Base-by-base conservation (phyloP, 2,329 filamentous ascomycete species). In the Botryotinia calthae region DNA sequence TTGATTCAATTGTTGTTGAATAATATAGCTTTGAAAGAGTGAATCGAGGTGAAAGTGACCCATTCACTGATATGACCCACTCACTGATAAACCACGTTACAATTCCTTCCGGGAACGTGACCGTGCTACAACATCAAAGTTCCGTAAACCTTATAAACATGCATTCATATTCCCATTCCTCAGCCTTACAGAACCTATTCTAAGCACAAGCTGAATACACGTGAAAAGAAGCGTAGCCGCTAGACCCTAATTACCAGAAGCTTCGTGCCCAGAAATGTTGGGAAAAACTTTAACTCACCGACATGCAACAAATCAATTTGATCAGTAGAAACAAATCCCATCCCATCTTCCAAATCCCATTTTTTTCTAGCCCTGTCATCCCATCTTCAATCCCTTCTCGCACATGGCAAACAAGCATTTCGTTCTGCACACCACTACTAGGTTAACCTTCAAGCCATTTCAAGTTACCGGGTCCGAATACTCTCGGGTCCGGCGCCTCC, bases 391-490 rank as follows among this genome's bases (percentile, higher is more conserved):
- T 54, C 34, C 46, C 25, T 54, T 66, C 46, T 28, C 64, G 12
- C 46, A 67, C 64, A 67, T 65, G 63, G 46, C 46, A 54, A 54
- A 54, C 64, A 67, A 67, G 42, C 46, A 67, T 67, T n/a, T 5
- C 46, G 25, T 54, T 40, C 34, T 67, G 46, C 34, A 64, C 40
- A 46, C 40, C 40, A 67, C 18, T 10, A 31, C 18, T 56, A 54
- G 48, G 25, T n/a, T n/a, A 42, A 67, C 14, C n/a, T 42, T 5
- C 34, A 68, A 68, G 34, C 46, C 48, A 40, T 67, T 48, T 12
- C 28, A 54, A 40, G 20, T 34, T 16, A 20, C 34, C 46, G 44
- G 46, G 63, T 56, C 48, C 65, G 34, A 67, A 42, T 6, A 9
- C 0, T 42, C 48, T 56, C 37, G 48, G 48, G n/a, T 67, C 64